Base-by-base conservation (phyloP, 306 rosid genomes). In the Cicer chorassanicum region DNA sequence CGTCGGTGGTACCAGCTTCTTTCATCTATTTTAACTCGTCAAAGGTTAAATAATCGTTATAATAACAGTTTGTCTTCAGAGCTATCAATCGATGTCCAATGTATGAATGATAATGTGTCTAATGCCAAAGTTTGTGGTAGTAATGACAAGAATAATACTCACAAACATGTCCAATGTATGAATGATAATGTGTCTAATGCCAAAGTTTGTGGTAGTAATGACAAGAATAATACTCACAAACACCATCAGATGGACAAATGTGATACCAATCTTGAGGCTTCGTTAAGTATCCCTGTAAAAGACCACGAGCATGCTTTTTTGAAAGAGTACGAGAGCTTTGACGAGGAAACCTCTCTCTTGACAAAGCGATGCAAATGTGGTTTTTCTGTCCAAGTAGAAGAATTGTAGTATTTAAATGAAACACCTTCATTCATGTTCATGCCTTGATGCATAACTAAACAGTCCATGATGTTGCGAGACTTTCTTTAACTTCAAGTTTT, bases 1-100 rank as follows among this genome's bases (percentile, higher is more conserved):
- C 78, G 83, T 38, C 88, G 89, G 64, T 93, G 98, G 97, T 91
- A 93, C 86, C 97, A 93, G 86, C 97, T 93, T 81, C 91, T 93
- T 70, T 93, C 91, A 5, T 93, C 97, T 3, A 74, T 91, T 60
- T 78, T 91, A 74, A 93, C 94, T 76, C 92, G 97, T 65, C 92
- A 93, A 81, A 85, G 96, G 81, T 86, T 93, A 80, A 81, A 84
- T 12, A 86, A 83, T 62, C 89, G 88, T 16, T 93, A 93, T 40
- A 88, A 86, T 7, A 82, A 80, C 62, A 46, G 77, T 70, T 50
- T 65, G 45, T n/a, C 81, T 36, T 87, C 88, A 12, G 86, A 51
- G 29, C 48, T 77, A 16, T n/a, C 77, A 29, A 78, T 79, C 6
- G 76, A 69, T 72, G 44, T 18, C 57, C 81, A 50, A 42, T 16